phyloP scores from a whole-genome alignment of 257 asterid species.

The Gardenia jasminoides region DNA sequence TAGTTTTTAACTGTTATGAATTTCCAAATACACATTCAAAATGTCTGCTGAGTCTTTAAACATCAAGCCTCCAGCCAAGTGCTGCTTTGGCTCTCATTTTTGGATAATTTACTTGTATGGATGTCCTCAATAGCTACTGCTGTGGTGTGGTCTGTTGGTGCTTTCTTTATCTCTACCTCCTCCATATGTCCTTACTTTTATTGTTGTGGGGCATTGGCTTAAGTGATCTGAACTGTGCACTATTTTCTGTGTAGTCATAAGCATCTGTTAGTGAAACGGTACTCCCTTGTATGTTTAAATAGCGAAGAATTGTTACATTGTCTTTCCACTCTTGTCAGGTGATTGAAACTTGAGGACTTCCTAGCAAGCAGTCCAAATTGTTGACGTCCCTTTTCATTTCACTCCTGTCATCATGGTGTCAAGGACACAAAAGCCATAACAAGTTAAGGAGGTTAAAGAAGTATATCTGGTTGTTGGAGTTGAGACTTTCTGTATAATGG shows the following conservation, averaged over 20 bases:
- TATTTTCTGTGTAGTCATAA: not conserved
- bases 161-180: not conserved
- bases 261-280: not conserved
- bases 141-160: not conserved
- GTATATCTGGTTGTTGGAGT: not conserved
- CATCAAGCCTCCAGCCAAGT: not conserved
- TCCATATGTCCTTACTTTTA: not conserved
- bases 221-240: not conserved
- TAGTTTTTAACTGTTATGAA: not conserved
- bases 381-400: constrained; percentile 9
- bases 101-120: not conserved
- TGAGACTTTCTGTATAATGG: constrained; percentile 45
- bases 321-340: constrained; percentile 38
- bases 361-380: constrained; percentile 19
- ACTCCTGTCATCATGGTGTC: constrained; percentile 22
- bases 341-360: constrained; percentile 22
- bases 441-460: constrained; percentile 5
- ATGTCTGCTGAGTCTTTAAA: not conserved
- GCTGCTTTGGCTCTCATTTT: not conserved
- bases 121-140: not conserved
- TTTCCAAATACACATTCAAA: not conserved
- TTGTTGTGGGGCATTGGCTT: not conserved
- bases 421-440: not conserved
- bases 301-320: constrained; percentile 8
- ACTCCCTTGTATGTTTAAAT: not conserved